Conservation (phyloP, 257 asterid species). For the Solanum corneliomulleri region DNA sequence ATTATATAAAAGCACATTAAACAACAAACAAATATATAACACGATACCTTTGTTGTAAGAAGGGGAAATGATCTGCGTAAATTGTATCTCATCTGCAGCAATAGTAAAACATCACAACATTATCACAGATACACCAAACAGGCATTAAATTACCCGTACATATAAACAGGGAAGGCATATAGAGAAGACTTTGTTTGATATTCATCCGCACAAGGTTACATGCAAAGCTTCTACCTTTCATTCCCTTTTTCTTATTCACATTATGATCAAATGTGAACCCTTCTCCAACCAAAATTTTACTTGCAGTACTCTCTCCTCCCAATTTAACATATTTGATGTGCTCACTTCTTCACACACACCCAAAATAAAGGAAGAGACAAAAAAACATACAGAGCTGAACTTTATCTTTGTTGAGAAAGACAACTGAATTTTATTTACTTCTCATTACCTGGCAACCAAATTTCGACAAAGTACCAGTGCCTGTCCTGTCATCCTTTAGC, state of each 20-base stretch:
- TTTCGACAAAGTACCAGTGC: conserved; percentile 86
- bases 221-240: neutral
- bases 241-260: neutral
- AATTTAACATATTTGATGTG: neutral
- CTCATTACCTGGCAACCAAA: conserved; percentile 88
- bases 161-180: neutral
- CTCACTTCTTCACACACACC: neutral
- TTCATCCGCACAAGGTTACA: neutral
- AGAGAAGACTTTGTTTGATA: neutral
- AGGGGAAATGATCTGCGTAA: conserved; percentile 88
- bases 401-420: neutral
- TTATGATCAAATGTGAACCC: neutral
- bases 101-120: neutral
- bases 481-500: conserved; percentile 75
- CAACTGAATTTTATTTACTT: neutral
- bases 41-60: conserved; percentile 75
- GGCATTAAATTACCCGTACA: neutral
- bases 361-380: neutral
- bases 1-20: neutral
- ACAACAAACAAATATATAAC: neutral
- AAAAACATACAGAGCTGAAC: neutral
- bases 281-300: neutral
- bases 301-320: neutral
- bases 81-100: conserved; percentile 73
- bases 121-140: neutral